These are phyloP conservation scores for Corrigiola litoralis DNA, from an alignment of 179 eudicot species.

Conservation along the genomic window DNA sequence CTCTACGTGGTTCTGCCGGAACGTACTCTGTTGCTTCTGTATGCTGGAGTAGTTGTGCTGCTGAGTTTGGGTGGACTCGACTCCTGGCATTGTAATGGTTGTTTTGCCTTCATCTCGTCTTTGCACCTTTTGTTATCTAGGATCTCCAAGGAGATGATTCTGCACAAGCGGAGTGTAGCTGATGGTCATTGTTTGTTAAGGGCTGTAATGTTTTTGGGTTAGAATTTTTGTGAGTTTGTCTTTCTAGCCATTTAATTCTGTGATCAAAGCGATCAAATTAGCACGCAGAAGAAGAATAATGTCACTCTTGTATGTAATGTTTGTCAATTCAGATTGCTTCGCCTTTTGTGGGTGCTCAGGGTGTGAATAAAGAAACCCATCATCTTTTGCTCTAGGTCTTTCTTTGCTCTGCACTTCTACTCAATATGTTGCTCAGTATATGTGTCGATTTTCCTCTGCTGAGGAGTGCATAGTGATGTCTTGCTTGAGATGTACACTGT, in stretches of 20 bases:
- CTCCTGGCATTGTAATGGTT: background rate
- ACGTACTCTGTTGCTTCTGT: too few species aligned
- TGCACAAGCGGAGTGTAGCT: background rate
- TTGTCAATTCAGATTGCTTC: slow-evolving; percentile 9
- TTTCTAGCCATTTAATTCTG: background rate
- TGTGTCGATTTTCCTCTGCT: background rate
- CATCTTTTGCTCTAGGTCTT: background rate
- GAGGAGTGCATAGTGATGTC: background rate
- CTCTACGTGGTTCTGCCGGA: too few species aligned
- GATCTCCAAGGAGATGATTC: background rate
- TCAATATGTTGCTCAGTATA: background rate
- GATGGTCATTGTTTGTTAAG: background rate
- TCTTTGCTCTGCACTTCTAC: too few species aligned
- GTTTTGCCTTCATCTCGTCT: background rate
- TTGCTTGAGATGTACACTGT: background rate
- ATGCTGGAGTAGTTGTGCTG: too few species aligned
- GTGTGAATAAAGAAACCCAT: slow-evolving; percentile 18
- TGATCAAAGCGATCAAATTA: slow-evolving; percentile 7
- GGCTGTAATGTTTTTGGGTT: slow-evolving; percentile 11
- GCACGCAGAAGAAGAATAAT: slow-evolving; percentile 4
- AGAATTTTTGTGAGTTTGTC: slow-evolving; percentile 9
- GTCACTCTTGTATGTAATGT: slow-evolving; percentile 14
- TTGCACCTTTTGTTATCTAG: too few species aligned
- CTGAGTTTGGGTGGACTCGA: slow-evolving; percentile 9
- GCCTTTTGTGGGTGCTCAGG: background rate